Evolutionary conservation across 1,284 basidiomycete species (phyloP), one percentile per base, ranked within the genome.

Genomic region (Trametes sp.): DNA sequence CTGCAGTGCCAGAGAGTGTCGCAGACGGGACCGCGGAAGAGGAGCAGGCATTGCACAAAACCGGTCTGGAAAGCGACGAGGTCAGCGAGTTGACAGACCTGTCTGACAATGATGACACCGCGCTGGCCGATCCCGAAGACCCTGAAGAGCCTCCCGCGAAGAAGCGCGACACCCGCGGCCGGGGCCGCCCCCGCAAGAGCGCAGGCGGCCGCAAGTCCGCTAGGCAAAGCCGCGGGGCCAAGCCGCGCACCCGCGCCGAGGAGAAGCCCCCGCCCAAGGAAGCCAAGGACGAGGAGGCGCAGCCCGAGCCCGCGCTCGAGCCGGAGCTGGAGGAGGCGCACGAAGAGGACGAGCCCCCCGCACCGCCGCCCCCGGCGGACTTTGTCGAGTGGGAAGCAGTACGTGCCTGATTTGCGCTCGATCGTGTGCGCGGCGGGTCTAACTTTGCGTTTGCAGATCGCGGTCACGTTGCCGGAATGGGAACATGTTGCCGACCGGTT

Each of bases 311-410:
- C 16, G 67, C 68, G n/a, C n/a, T n/a, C n/a, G n/a, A 44, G 13
- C 46, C 36, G 6, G 64, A 66, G 46, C n/a, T 61, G 10, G 67
- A 69, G 31, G 67, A 70, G 5, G 63, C 68, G 62, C 59, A 56
- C n/a, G 52, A n/a, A n/a, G n/a, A 42, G 44, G 63, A 62, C 19
- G 65, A 71, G 5, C 44, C 29, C 35, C 35, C 67, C 53, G 59
- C 54, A 31, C 35, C 63, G 62, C 56, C 59, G 41, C 36, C 75
- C 36, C 84, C 82, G 2, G 79, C 78, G 4, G 83, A 84, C 64
- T 90, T 94, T 70, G 77, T 93, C 58, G 91, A 93, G 73, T 94
- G 93, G 93, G 92, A 95, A 77, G 90, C 90, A 69, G 92, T 93
- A 62, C 67, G 87, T 81, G 45, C 58, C 46, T 46, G 51, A 46